Evolutionary conservation across 352 stramenopile genomes (phyloP).

Genomic region (Pilasporangium apinafurcum): DNA sequence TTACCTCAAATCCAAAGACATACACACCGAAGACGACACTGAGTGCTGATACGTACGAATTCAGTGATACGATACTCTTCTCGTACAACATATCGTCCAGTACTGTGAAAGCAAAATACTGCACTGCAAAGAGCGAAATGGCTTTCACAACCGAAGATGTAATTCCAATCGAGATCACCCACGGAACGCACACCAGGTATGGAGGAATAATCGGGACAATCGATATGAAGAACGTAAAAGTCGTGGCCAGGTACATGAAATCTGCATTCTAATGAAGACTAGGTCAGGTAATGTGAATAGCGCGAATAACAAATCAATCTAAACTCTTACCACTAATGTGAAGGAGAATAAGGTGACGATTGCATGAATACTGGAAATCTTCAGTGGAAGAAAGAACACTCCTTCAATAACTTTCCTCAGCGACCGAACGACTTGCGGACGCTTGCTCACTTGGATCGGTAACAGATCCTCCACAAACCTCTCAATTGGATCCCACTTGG

Average conservation of each 20-base stretch:
- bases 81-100: conserved; percentile 87
- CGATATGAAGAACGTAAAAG: conserved; percentile 84
- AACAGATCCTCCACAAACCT: conserved; percentile 73
- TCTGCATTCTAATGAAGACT: conserved; percentile 50
- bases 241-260: conserved; percentile 83
- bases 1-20: conserved; percentile 82
- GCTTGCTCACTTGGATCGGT: conserved; percentile 69
- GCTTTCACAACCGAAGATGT: conserved; percentile 80
- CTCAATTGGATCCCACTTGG: conserved; percentile 84
- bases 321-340: conserved; percentile 60
- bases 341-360: conserved; percentile 87
- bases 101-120: conserved; percentile 82
- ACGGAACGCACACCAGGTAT: conserved; percentile 81
- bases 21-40: conserved; percentile 86
- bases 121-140: conserved; percentile 67
- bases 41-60: conserved; percentile 81
- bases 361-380: conserved; percentile 85
- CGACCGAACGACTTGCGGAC: conserved; percentile 60
- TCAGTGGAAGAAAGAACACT: conserved; percentile 84
- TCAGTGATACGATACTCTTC: conserved; percentile 81
- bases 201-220: conserved; percentile 85
- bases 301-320: not conserved
- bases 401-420: conserved; percentile 79
- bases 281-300: not conserved
- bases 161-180: conserved; percentile 72